Conservation (phyloP, 176 grass and related monocot species). For the Oryza rufipogon region DNA sequence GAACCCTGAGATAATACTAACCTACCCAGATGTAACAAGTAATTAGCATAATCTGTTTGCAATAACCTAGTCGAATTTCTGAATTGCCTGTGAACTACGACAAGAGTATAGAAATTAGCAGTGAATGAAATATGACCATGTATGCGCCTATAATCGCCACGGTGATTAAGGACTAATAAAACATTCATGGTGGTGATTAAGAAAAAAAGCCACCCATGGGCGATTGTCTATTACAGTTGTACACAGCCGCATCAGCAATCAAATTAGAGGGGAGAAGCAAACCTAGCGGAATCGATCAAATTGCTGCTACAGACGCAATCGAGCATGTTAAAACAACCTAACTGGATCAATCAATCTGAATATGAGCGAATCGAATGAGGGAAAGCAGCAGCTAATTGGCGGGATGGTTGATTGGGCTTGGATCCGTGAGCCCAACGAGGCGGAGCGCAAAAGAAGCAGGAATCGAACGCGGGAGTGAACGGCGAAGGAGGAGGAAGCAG, state of each 20-base stretch:
- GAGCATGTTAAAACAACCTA: neutral
- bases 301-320: neutral
- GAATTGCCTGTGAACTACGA: neutral
- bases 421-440: neutral
- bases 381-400: too few relatives aligned
- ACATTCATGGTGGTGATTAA: neutral
- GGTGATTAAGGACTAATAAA: neutral
- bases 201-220: neutral
- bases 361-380: neutral
- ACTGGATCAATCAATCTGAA: neutral
- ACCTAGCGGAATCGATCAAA: neutral
- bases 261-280: neutral
- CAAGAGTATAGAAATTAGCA: slow-evolving; percentile 1
- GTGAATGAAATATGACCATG: neutral
- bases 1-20: too few relatives aligned
- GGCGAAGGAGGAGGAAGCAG: neutral
- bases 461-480: neutral
- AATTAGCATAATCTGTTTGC: too few relatives aligned
- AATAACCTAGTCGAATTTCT: neutral
- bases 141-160: too few relatives aligned
- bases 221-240: neutral
- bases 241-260: neutral
- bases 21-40: too few relatives aligned
- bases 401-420: neutral
- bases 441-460: neutral